Percentiles rank a stretch among this genome's conserved stretches.
phyloP scores from a whole-genome alignment of 164 flowering plant species.

The Macadamia integrifolia region DNA sequence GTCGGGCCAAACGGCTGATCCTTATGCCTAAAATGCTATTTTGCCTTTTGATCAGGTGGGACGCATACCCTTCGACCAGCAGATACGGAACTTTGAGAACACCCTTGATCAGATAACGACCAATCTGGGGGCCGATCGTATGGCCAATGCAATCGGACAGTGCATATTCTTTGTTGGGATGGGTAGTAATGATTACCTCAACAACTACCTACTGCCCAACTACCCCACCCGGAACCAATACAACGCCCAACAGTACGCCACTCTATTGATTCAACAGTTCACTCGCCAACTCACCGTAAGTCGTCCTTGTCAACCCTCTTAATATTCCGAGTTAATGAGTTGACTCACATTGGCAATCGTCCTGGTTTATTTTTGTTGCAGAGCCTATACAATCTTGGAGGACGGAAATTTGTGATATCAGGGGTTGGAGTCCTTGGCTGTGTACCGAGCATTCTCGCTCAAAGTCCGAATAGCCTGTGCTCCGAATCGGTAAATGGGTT shows the following conservation, averaged over 20 bases:
- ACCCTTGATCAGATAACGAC: slow-evolving; percentile 67
- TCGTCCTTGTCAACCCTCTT: neutral
- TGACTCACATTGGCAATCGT: neutral
- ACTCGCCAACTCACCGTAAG: slow-evolving; percentile 51
- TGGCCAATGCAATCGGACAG: slow-evolving; percentile 29
- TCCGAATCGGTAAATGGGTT: slow-evolving; percentile 53
- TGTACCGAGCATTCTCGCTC: slow-evolving; percentile 71
- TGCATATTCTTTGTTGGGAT: slow-evolving; percentile 90
- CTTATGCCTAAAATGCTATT: no score
- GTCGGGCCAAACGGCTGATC: no score
- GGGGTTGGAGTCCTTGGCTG: slow-evolving; percentile 74
- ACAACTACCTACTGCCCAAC: slow-evolving; percentile 94
- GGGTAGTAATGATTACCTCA: slow-evolving; percentile 98
- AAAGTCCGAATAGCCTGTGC: slow-evolving; percentile 37
- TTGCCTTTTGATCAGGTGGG: slow-evolving; percentile 41
- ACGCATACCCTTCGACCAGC: slow-evolving; percentile 80
- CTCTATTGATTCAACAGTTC: slow-evolving; percentile 62
- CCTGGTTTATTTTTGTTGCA: slow-evolving; percentile 13
- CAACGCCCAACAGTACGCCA: slow-evolving; percentile 56
- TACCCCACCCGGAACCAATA: slow-evolving; percentile 66
- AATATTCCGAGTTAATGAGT: neutral
- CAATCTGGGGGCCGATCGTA: slow-evolving; percentile 51
- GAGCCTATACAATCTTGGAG: slow-evolving; percentile 75
- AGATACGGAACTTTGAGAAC: slow-evolving; percentile 66
- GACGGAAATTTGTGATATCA: slow-evolving; percentile 48